Evolutionary conservation across 2,329 filamentous ascomycete genomes (phyloP).

Genomic region (Colletotrichum tropicicola): DNA sequence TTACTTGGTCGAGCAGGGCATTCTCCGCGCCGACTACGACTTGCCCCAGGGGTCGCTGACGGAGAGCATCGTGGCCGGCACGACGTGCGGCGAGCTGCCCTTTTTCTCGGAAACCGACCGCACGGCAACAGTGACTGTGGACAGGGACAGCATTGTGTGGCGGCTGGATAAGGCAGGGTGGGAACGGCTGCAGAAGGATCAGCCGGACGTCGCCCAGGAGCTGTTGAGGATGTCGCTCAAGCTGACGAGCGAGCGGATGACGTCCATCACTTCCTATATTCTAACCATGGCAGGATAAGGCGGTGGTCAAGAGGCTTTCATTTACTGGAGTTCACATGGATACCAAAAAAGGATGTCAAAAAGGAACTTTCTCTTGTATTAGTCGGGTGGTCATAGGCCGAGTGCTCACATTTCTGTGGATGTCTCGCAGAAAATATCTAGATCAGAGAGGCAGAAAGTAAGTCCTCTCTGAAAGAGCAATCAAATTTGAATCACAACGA

Average conservation of each 20-base stretch:
- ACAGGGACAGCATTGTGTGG: conserved; percentile 86
- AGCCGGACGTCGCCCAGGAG: conserved; percentile 84
- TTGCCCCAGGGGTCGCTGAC: conserved; percentile 88
- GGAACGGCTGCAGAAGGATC: conserved; percentile 74
- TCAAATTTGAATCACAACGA: no score
- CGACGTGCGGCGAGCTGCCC: conserved; percentile 93
- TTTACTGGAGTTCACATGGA: neutral
- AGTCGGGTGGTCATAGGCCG: no score
- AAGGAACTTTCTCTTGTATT: neutral
- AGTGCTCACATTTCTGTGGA: no score
- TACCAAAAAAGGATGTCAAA: conserved; percentile 1
- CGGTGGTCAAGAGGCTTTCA: neutral
- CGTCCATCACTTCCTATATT: conserved; percentile 67
- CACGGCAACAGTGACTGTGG: conserved; percentile 86
- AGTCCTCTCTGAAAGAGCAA: no score
- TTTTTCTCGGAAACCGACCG: conserved; percentile 93
- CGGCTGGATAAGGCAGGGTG: conserved; percentile 77
- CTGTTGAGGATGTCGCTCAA: conserved; percentile 89
- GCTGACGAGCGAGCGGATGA: conserved; percentile 93
- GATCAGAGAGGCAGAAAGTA: no score
- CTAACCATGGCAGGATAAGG: conserved; percentile 57
- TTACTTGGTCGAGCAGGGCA: conserved; percentile 89
- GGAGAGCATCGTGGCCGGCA: conserved; percentile 92
- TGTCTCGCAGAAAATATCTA: no score
- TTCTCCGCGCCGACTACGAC: conserved; percentile 89